Evolutionary conservation across 768 basidiomycete genomes (phyloP).

Genomic region (Xerocomus potaroensis): DNA sequence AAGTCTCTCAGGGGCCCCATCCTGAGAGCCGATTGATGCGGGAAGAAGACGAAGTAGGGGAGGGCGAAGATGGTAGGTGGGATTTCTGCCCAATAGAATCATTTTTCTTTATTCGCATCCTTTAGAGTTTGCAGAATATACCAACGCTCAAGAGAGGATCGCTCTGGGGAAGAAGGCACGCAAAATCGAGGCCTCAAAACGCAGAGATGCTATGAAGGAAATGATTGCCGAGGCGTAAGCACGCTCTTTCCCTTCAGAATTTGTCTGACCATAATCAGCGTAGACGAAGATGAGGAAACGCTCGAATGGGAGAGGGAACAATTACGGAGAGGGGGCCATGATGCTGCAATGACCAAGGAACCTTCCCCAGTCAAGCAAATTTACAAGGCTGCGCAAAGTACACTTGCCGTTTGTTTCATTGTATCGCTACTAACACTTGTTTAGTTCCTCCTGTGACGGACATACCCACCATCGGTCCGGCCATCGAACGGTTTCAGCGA

Average conservation of each 20-base stretch:
- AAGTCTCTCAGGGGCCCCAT: conserved; percentile 66
- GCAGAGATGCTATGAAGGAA: conserved; percentile 68
- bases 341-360: conserved; percentile 34
- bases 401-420: conserved; percentile 15
- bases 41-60: conserved; percentile 86
- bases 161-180: conserved; percentile 79
- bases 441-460: conserved; percentile 64
- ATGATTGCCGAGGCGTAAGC: conserved; percentile 80
- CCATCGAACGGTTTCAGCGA: conserved; percentile 57
- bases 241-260: not conserved
- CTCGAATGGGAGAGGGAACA: conserved; percentile 85
- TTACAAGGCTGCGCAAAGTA: conserved; percentile 75
- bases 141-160: conserved; percentile 82
- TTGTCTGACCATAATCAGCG: conserved; percentile 36
- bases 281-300: conserved; percentile 81
- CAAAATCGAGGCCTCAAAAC: conserved; percentile 64
- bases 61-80: conserved; percentile 77
- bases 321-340: conserved; percentile 67
- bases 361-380: conserved; percentile 43
- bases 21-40: conserved; percentile 78
- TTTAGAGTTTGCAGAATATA: conserved; percentile 81
- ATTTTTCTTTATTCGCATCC: conserved; percentile 7
- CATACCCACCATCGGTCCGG: conserved; percentile 60
- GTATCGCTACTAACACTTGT: conserved; percentile 12
- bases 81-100: not conserved